Base-by-base conservation (phyloP, 2,329 filamentous ascomycete species). In the Lachnellula willkommii region DNA sequence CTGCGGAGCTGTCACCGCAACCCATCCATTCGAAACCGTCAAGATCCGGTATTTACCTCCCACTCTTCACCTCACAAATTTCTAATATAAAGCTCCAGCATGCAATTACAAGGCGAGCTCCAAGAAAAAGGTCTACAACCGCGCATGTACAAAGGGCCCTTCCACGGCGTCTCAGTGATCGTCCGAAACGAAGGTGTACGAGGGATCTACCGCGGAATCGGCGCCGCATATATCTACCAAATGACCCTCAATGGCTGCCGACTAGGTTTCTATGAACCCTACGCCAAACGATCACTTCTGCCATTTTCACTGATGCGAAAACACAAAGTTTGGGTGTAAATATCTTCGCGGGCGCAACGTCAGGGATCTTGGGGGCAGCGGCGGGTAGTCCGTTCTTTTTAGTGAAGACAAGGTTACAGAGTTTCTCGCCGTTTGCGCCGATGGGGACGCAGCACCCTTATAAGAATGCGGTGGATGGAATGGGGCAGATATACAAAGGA, bases 401-500 rank as follows among this genome's bases (percentile, higher is more conserved):
- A 53, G 88, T 97, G 71, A 99, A 99, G 79, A 99, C 94, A 3
- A 84, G 94, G 45, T 79, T 99, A 56, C 94, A 99, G 74, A 96
- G 90, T 64, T 97, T 82, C 77, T 96, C 91, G 39, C 89, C 92
- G 4, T 94, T 92, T 73, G 80, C 94, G 12, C 94, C 94, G 3
- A 92, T 97, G 45, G 94, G 94, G 53, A 97, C 94, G n/a, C 94
- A 99, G 71, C 94, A 99, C 74, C 79, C 85, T 62, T 99, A 99
- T 75, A 83, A 82, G 63, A 93, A 92, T 72, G 90, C 93, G 0
- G 72, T 85, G 60, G 90, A 99, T 70, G 94, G 93, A 11, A 76
- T 96, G 71, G 76, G 78, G 28, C 84, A 89, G 69, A 96, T 99
- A 63, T 91, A 90, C 72, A 72, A 74, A 15, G 74, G 75, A 2